Conservation (phyloP, 306 rosid species). For the Geum urbanum region DNA sequence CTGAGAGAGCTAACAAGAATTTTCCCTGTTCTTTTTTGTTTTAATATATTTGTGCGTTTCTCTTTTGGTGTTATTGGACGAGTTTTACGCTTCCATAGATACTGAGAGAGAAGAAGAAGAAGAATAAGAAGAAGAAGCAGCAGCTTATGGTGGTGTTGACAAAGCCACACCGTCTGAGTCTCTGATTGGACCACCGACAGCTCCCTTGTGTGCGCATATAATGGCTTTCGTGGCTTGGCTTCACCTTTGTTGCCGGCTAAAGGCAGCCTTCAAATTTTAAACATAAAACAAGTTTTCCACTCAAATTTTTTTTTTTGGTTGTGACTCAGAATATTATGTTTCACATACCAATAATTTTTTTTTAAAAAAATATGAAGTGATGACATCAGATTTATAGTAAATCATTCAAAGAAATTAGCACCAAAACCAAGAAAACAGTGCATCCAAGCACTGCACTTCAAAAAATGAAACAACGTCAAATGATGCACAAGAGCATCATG, state of each 20-base stretch:
- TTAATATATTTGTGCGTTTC: background rate
- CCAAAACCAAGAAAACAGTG: too few species aligned
- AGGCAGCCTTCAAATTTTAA: background rate
- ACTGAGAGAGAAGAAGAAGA: background rate
- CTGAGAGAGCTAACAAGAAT: background rate
- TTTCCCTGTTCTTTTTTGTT: background rate
- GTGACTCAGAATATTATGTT: too few species aligned
- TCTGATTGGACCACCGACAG: constrained; percentile 52
- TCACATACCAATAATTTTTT: too few species aligned
- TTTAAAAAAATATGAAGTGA: too few species aligned
- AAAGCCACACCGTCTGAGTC: constrained; percentile 23
- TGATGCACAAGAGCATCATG: too few species aligned
- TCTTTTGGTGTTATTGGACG: constrained; percentile 17
- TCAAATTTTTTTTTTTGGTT: too few species aligned
- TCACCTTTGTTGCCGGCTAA: background rate
- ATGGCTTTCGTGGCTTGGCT: constrained; percentile 27
- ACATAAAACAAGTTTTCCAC: too few species aligned
- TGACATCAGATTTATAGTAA: too few species aligned
- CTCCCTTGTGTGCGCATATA: background rate
- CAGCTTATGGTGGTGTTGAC: background rate
- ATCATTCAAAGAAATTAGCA: too few species aligned
- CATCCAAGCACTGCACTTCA: too few species aligned
- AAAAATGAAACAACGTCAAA: too few species aligned
- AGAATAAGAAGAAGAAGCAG: background rate
- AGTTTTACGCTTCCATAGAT: constrained; percentile 41